Evolutionary conservation across 768 basidiomycete species (phyloP), one percentile per base, ranked within the genome.

Genomic region (Leccinellum luteum): DNA sequence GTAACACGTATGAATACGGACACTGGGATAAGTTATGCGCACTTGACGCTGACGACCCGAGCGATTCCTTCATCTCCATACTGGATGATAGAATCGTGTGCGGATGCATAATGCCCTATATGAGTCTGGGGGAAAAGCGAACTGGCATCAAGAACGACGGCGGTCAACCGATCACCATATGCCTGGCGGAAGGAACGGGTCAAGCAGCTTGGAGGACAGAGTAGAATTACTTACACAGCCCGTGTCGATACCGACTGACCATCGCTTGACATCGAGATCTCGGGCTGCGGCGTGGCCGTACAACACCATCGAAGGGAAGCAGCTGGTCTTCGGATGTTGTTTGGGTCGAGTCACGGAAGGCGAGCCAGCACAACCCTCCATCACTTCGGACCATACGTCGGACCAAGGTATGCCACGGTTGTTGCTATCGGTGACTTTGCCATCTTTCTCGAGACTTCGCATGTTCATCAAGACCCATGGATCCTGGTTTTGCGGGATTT

Each of bases 231-330:
- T 69, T 69, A 93, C 90, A 66, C 94, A 96, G 12, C 91, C 94
- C 0, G 89, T 81, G 69, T 98, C 95, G 32, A 96, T 73, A 2
- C 95, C 95, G 58, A 94, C 75, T 3, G 86, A 84, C 88, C 89
- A 96, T 21, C 89, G 79, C 60, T 89, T 87, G 62, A 93, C 71
- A 69, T 94, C 92, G 13, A 97, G 77, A 13, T 90, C 91, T 27
- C 90, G 79, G 3, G 81, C 76, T 6, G 94, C 94, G 8, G 86
- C 80, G 66, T 97, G 95, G 0, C 93, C 95, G 69, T 96, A 97
- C 6, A 96, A 73, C n/a, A 92, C 85, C 38, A 82, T 89, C 1
- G 84, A 79, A 2, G 92, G 89, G 63, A 83, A 80, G 64, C 91
- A 93, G 5, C 66, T 68, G 27, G 30, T 28, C 34, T n/a, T 38